Conservation (phyloP, 225 moss, liverwort and hornwort species). For the Bryoerythrophyllum caledonicum region DNA sequence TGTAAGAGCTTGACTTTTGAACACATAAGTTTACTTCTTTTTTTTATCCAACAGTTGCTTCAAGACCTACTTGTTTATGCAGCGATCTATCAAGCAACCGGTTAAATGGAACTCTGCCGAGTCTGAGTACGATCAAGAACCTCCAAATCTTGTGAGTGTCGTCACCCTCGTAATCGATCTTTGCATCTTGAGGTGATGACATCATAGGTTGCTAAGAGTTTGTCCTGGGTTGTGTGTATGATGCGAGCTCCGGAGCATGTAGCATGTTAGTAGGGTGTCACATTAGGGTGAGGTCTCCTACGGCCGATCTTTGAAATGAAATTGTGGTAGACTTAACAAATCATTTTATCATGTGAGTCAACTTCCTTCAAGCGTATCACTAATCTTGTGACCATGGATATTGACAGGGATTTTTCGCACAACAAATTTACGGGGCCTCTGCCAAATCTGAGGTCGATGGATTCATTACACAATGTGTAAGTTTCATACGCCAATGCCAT, state of each 20-base stretch:
- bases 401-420: slow-evolving; percentile 21
- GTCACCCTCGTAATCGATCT: neutral
- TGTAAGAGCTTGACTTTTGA: neutral
- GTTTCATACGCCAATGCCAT: neutral
- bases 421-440: neutral
- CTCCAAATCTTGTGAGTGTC: slow-evolving; percentile 15
- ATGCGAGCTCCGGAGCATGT: no score
- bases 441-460: neutral
- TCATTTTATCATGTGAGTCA: no score
- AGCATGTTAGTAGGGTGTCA: neutral
- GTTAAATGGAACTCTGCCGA: neutral
- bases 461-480: slow-evolving; percentile 18
- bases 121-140: neutral
- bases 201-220: neutral
- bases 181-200: neutral
- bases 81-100: slow-evolving; percentile 18
- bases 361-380: neutral
- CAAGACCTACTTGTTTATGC: neutral
- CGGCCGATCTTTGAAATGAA: no score
- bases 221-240: neutral
- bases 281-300: neutral
- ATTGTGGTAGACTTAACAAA: neutral
- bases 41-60: neutral
- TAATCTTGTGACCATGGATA: neutral
- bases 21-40: neutral